A percentile compares a stretch with the other conserved stretches of the same genome.
These are phyloP conservation scores for Arctium minus DNA, from an alignment of 129 eudicot species.

Conservation along the genomic window DNA sequence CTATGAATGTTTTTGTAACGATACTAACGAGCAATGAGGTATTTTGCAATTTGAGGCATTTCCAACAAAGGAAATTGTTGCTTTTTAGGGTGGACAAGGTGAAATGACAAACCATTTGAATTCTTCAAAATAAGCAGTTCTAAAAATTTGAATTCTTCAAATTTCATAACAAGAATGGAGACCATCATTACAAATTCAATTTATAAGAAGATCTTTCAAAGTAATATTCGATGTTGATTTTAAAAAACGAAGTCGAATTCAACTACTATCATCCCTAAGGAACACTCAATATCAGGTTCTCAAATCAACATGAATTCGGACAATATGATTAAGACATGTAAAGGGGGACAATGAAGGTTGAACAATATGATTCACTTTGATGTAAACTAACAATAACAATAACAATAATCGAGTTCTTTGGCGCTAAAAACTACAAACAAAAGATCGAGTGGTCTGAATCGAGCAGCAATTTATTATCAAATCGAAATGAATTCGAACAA, in stretches of 20 bases:
- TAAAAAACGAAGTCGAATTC: neutral
- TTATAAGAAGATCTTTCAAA: neutral
- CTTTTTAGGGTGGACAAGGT: neutral
- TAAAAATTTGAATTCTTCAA: neutral
- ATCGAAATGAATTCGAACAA: constrained; percentile 6
- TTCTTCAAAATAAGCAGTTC: no score
- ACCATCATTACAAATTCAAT: neutral
- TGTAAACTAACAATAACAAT: neutral
- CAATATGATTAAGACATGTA: neutral
- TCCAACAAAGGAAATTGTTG: neutral
- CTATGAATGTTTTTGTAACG: neutral
- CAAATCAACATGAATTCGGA: neutral
- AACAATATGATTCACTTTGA: neutral
- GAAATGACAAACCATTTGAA: neutral
- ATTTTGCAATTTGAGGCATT: neutral
- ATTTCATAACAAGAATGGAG: neutral
- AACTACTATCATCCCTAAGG: neutral
- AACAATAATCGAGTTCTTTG: neutral
- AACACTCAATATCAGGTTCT: neutral
- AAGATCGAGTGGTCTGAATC: constrained; percentile 3
- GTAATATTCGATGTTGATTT: neutral
- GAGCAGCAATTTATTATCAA: constrained; percentile 15
- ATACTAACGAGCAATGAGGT: neutral
- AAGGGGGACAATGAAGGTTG: neutral
- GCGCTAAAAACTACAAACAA: neutral